Conservation (phyloP, 306 rosid genomes). For the Oxytropis ochrocephala region DNA sequence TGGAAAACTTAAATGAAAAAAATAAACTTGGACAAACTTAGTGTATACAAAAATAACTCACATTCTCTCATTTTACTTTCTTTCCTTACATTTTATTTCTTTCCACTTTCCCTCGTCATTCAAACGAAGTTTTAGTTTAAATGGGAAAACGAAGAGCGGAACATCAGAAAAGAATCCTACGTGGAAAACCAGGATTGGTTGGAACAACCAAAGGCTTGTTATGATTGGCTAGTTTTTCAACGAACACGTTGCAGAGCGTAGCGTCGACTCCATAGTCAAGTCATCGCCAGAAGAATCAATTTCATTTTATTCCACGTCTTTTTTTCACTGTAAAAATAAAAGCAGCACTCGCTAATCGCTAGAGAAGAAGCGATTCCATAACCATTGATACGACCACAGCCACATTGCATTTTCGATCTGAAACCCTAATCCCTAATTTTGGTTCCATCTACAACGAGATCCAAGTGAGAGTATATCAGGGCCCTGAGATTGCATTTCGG, state of each 20-base stretch:
- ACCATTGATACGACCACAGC: not conserved
- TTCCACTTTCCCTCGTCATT: too few relatives aligned
- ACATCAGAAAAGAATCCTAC: not conserved
- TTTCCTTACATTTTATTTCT: too few relatives aligned
- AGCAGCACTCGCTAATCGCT: not conserved
- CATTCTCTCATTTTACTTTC: too few relatives aligned
- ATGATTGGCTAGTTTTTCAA: conserved; percentile 50
- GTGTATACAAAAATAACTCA: too few relatives aligned
- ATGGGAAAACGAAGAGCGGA: not conserved
- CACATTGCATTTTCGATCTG: not conserved
- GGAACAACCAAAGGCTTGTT: not conserved
- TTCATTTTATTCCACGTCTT: not conserved
- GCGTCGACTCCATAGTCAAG: conserved; percentile 24
- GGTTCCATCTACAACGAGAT: not conserved
- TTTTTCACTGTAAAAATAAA: conserved; percentile 6
- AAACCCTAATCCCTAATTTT: conserved; percentile 12
- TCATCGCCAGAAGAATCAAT: conserved; percentile 22
- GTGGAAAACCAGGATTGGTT: conserved; percentile 38
- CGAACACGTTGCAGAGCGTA: conserved; percentile 59
- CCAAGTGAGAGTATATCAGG: not conserved
- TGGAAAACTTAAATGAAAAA: too few relatives aligned
- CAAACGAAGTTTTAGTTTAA: not conserved
- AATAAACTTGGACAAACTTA: too few relatives aligned
- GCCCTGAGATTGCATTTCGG: conserved; percentile 8
- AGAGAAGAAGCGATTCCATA: not conserved